These are phyloP conservation scores for Aspergillus ellipticus DNA, from an alignment of 495 filamentous ascomycete species.

Conservation along the genomic window DNA sequence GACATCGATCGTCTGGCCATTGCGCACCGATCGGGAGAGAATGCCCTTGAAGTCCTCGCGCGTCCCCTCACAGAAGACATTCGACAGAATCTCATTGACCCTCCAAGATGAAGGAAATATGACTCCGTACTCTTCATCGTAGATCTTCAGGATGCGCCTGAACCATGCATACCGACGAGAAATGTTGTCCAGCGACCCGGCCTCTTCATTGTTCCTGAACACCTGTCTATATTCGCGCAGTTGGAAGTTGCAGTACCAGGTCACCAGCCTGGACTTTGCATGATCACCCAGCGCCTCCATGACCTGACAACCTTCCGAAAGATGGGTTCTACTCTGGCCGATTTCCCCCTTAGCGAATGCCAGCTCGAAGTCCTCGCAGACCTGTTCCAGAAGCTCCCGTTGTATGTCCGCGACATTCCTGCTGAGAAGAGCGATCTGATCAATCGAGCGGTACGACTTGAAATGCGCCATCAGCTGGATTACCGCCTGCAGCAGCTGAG, in stretches of 20 bases:
- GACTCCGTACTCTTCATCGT: constrained; percentile 86
- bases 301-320: constrained; percentile 85
- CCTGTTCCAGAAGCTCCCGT: constrained; percentile 88
- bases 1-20: constrained; percentile 83
- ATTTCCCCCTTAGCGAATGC: constrained; percentile 90
- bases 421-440: constrained; percentile 93
- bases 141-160: constrained; percentile 89
- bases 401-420: constrained; percentile 93
- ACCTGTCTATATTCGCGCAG: constrained; percentile 93
- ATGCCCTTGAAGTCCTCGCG: constrained; percentile 94
- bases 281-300: constrained; percentile 94
- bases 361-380: constrained; percentile 97
- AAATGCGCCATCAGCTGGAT: constrained; percentile 98
- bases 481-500: constrained; percentile 90
- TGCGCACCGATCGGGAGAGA: constrained; percentile 80
- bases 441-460: constrained; percentile 94
- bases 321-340: constrained; percentile 58
- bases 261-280: constrained; percentile 76
- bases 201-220: constrained; percentile 94
- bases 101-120: constrained; percentile 89
- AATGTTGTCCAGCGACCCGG: constrained; percentile 95
- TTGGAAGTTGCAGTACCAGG: constrained; percentile 98
- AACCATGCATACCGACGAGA: constrained; percentile 95
- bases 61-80: constrained; percentile 91
- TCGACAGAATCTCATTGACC: constrained; percentile 86